Conservation (phyloP, 2,329 filamentous ascomycete species). For the Sporothrix pallida region DNA sequence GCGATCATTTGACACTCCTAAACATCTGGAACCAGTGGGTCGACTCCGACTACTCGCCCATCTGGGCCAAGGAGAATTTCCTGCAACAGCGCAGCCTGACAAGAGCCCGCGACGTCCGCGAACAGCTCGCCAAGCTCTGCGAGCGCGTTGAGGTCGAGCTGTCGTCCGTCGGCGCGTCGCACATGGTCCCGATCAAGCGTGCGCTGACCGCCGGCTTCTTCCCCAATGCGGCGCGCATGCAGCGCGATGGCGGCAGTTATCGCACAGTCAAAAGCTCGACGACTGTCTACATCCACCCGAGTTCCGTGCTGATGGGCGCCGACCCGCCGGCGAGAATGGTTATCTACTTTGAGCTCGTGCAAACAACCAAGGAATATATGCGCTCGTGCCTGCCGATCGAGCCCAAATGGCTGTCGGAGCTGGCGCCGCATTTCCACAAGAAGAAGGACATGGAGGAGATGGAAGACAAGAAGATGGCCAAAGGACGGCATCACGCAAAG, state of each 20-base stretch:
- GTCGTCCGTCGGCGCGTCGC: conserved; percentile 70
- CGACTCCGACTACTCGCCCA: conserved; percentile 83
- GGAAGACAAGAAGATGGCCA: conserved; percentile 72
- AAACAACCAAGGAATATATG: conserved; percentile 92
- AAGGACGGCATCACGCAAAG: conserved; percentile 35
- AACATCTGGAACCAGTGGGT: conserved; percentile 98
- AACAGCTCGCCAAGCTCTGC: conserved; percentile 89
- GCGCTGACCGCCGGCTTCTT: conserved; percentile 93
- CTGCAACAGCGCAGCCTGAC: conserved; percentile 89
- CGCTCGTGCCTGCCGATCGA: conserved; percentile 84
- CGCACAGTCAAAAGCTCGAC: conserved; percentile 89
- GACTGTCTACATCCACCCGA: conserved; percentile 90
- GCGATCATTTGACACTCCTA: conserved; percentile 85
- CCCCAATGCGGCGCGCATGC: conserved; percentile 83
- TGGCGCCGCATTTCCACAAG: conserved; percentile 95
- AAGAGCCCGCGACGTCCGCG: conserved; percentile 86
- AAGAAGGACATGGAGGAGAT: conserved; percentile 84
- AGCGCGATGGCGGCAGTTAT: conserved; percentile 85
- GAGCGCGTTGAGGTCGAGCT: conserved; percentile 86
- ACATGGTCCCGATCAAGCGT: conserved; percentile 81
- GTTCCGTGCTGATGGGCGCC: conserved; percentile 76
- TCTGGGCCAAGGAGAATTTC: conserved; percentile 94
- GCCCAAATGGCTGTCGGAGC: conserved; percentile 82
- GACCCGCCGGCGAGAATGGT: conserved; percentile 81
- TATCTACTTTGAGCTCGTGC: conserved; percentile 82